These are phyloP conservation scores for Pichia cephalocereana DNA, from an alignment of 805 yeast species.

Conservation along the genomic window DNA sequence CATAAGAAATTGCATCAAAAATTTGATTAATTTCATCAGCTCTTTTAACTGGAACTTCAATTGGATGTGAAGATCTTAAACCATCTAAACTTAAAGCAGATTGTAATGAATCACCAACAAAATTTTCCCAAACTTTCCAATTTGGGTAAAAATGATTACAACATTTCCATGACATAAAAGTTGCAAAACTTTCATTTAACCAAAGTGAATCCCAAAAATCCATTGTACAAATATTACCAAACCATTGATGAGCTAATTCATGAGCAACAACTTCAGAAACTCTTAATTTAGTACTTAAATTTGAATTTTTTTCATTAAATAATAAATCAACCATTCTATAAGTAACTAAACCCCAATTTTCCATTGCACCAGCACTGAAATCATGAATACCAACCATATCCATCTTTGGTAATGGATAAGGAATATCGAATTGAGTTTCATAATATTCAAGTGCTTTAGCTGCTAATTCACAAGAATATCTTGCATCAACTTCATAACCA, in stretches of 20 bases:
- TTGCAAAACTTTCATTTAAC: conserved; percentile 87
- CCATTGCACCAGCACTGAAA: conserved; percentile 84
- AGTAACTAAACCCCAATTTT: conserved; percentile 79
- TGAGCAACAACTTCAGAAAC: conserved; percentile 80
- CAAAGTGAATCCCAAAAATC: conserved; percentile 91
- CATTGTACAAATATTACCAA: conserved; percentile 85
- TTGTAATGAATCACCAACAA: conserved; percentile 46
- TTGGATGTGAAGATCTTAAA: conserved; percentile 65
- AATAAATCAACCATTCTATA: conserved; percentile 52
- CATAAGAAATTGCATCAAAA: conserved; percentile 75
- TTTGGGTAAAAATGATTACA: conserved; percentile 64
- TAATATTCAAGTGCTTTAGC: conserved; percentile 47
- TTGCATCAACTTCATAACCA: conserved; percentile 38
- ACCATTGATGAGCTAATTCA: conserved; percentile 93
- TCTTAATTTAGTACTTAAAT: conserved; percentile 49
- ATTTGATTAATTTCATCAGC: conserved; percentile 78
- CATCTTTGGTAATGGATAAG: conserved; percentile 75
- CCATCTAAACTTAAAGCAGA: conserved; percentile 48
- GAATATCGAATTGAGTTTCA: conserved; percentile 38
- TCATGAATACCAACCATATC: conserved; percentile 77
- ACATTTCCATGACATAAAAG: conserved; percentile 73
- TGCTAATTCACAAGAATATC: conserved; percentile 39
- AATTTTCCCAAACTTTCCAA: conserved; percentile 70
- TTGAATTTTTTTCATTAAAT: conserved; percentile 39
- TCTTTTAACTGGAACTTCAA: conserved; percentile 75